Evolutionary conservation across 345 rosid species (phyloP).

Genomic region (Dipteronia sinensis): DNA sequence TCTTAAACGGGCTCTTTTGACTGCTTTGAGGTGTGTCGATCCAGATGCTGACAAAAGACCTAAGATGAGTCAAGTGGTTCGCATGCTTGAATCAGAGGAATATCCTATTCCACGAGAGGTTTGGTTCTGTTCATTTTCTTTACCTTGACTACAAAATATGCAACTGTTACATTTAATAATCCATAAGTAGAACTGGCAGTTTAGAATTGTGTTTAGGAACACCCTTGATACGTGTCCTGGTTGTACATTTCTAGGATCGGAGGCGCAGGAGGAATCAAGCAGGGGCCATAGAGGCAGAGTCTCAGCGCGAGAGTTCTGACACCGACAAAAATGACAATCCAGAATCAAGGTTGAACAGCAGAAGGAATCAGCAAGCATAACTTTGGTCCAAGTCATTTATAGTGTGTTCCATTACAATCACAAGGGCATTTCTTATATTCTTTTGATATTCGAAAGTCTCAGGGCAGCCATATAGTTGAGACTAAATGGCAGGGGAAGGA

Average conservation of each 20-base stretch:
- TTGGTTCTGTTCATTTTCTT: slow-evolving; percentile 23
- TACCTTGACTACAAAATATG: neutral
- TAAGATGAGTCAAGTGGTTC: slow-evolving; percentile 92
- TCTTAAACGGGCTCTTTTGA: slow-evolving; percentile 88
- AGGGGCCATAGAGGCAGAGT: slow-evolving; percentile 37
- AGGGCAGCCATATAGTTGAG: slow-evolving; percentile 2
- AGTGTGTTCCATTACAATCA: slow-evolving; percentile 14
- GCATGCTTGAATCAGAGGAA: slow-evolving; percentile 95
- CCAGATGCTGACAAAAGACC: slow-evolving; percentile 94
- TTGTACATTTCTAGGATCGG: slow-evolving; percentile 57
- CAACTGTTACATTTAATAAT: neutral
- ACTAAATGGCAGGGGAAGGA: slow-evolving; percentile 3
- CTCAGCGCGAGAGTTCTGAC: slow-evolving; percentile 48
- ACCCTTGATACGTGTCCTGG: neutral
- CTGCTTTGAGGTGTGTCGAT: slow-evolving; percentile 95
- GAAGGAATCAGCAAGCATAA: slow-evolving; percentile 15
- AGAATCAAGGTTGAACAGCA: slow-evolving; percentile 30
- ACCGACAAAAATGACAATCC: slow-evolving; percentile 47
- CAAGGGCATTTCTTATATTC: slow-evolving; percentile 15
- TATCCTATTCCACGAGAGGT: slow-evolving; percentile 90
- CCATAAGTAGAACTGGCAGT: neutral
- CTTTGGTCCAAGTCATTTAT: slow-evolving; percentile 3
- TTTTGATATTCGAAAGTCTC: slow-evolving; percentile 13
- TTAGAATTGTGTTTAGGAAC: neutral
- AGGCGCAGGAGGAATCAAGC: slow-evolving; percentile 64